Conservation (phyloP, 2,329 filamentous ascomycete species). For the Xylaria sp. region DNA sequence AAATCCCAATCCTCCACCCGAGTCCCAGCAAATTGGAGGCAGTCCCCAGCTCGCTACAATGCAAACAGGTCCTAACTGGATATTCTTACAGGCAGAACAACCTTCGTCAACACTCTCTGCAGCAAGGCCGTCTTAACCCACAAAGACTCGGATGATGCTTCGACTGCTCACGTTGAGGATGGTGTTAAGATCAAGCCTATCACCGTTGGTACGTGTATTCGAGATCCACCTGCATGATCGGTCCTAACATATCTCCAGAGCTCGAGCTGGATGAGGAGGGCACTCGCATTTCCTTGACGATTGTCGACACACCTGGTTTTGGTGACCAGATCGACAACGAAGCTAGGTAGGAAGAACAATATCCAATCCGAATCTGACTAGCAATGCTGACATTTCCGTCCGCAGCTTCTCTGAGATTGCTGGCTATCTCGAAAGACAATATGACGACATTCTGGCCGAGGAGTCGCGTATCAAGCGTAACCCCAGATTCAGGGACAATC, state of each 20-base stretch:
- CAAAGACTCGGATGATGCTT: constrained; percentile 89
- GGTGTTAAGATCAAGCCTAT: constrained; percentile 98
- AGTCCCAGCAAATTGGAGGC: constrained; percentile 3
- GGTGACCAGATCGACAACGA: constrained; percentile 99
- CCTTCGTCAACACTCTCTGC: constrained; percentile 99
- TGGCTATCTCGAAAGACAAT: constrained; percentile 97
- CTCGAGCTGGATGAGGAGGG: constrained; percentile 96
- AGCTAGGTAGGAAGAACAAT: constrained; percentile 61
- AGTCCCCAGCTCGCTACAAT: constrained; percentile 2
- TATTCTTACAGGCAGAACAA: constrained; percentile 70
- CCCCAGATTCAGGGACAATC: constrained; percentile 97
- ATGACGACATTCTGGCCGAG: constrained; percentile 97
- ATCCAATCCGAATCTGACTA: neutral
- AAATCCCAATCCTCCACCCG: neutral
- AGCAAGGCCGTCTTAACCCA: constrained; percentile 84
- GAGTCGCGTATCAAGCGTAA: constrained; percentile 99
- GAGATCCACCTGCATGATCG: constrained; percentile 11
- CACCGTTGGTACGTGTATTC: constrained; percentile 72
- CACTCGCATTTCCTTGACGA: constrained; percentile 94
- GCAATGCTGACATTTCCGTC: neutral
- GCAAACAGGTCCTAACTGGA: constrained; percentile 5
- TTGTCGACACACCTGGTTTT: constrained; percentile 97
- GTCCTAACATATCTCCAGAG: constrained; percentile 48
- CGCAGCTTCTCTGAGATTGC: constrained; percentile 92
- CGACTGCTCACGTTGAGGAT: constrained; percentile 85